Base-by-base conservation (phyloP, 1,284 basidiomycete genomes). In the Heimioporus punctisporus region DNA sequence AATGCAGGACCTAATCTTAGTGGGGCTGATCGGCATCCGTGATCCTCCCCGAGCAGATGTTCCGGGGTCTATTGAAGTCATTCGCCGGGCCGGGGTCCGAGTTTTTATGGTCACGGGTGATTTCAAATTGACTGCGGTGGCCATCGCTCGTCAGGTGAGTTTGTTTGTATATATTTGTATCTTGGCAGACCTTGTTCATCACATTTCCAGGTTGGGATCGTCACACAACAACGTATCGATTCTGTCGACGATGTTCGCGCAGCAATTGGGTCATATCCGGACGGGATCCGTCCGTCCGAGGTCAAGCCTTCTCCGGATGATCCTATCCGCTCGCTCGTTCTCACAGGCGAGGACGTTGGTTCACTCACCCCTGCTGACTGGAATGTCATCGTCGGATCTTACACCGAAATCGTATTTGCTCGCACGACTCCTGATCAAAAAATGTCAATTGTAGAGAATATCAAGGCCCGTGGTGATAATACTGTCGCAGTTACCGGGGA, bases 391-490 rank as follows among this genome's bases (percentile, higher is more conserved):
- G 73, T 80, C 23, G 78, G 77, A 45, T 64, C 71, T 28, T 85
- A 82, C 62, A 71, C 75, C 23, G 84, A 86, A 62, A 76, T 85
- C 44, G 83, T 82, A 10, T 86, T 86, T 51, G 80, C 83, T 1
- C 74, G 84, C 30, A 85, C 83, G 4, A 82, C 82, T 2, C 84
- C 84, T 4, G 82, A 85, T 59, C 79, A 82, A 66, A 88, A 85
- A 64, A 76, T 84, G 56, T 71, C 73, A 25, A 86, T 84, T 55
- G 82, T 84, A 56, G 80, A 80, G 57, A 76, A 80, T 58, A 76
- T 83, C 58, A 79, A 84, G 53, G 67, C 68, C 40, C 69, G 78
- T 24, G 60, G 74, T 25, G 73, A 74, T n/a, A 74, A 75, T 49
- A 72, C 78, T 12, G 83, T 86, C 26, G 83, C 77, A n/a, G 83